These are phyloP conservation scores for Polyrhizophydium stewartii DNA, from an alignment of 371 early-diverging fungal species.

Conservation along the genomic window DNA sequence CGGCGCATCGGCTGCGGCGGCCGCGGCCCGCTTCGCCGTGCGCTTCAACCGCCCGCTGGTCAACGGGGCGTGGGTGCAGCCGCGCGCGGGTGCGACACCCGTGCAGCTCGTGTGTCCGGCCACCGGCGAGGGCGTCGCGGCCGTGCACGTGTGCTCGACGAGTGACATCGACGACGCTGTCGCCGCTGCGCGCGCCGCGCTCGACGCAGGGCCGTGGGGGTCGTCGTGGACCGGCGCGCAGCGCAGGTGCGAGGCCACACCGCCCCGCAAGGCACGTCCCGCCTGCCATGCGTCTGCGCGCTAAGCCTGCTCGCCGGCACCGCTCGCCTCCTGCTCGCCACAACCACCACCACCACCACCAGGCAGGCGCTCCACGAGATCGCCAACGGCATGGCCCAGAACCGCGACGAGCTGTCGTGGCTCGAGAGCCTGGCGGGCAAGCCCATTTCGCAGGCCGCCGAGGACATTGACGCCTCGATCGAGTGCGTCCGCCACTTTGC, in stretches of 20 bases:
- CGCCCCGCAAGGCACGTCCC: too few species aligned
- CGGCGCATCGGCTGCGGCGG: not conserved
- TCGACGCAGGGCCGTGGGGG: not conserved
- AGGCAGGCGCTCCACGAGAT: not conserved
- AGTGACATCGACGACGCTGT: not conserved
- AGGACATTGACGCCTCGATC: slow-evolving; percentile 61
- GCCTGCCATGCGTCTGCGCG: too few species aligned
- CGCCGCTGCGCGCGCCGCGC: not conserved
- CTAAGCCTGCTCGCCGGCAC: too few species aligned
- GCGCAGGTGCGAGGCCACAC: too few species aligned
- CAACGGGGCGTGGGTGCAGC: not conserved
- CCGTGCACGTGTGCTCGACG: not conserved
- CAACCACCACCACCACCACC: too few species aligned
- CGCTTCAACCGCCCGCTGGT: not conserved
- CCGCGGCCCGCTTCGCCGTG: not conserved
- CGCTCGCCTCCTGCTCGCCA: too few species aligned
- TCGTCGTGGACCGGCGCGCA: not conserved
- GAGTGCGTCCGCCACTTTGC: slow-evolving; percentile 75
- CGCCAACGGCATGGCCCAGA: not conserved
- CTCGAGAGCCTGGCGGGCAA: slow-evolving; percentile 80
- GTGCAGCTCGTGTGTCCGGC: not conserved
- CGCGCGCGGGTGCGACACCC: not conserved
- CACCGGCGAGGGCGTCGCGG: not conserved
- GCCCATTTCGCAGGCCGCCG: slow-evolving; percentile 51
- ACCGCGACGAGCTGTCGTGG: slow-evolving; percentile 53